Evolutionary conservation across 768 basidiomycete species (phyloP), one percentile per base, ranked within the genome.

Genomic region (Xanthoconium stramineum): DNA sequence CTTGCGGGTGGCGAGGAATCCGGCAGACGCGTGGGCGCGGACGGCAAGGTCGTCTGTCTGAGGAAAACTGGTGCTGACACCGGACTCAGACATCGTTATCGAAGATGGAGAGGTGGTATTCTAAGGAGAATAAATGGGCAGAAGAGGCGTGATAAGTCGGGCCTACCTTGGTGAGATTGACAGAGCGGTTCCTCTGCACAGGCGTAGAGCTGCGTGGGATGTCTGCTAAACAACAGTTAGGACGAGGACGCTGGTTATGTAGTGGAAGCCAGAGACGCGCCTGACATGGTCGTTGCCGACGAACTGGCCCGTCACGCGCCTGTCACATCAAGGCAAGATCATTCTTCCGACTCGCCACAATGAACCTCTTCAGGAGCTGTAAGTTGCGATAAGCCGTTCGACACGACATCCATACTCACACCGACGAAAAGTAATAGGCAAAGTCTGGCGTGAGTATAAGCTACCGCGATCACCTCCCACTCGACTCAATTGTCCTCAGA

Each of bases 331-430:
- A 33, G 33, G 17, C 59, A 24, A 61, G 59, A 50, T 57, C 53
- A 55, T 49, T 52, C 59, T 58, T 61, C 53, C 40, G 61, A 53
- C 66, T 55, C 47, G 57, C 64, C 73, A 73, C 71, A 60, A 93
- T 94, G 91, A 92, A 92, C 72, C 83, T 94, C 70, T 91, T 94
- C 76, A 85, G 79, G 74, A 91, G 81, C 71, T 72, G 91, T 92
- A 61, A 72, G 90, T 80, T 30, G 43, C 42, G 53, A 61, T 56
- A 46, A 55, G 29, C 61, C 37, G 38, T 44, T 20, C 19, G 45
- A 37, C 32, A 20, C 44, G 52, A 38, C 43, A 52, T 60, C 29
- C 55, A 24, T 50, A 40, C 66, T 75, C 36, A 75, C 58, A 46
- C 47, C 20, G 9, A 19, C 44, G 17, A 49, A 48, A 61, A 95